These are phyloP conservation scores for Gracilaria domingensis DNA, from an alignment of 23 red algal genomes.

Conservation along the genomic window DNA sequence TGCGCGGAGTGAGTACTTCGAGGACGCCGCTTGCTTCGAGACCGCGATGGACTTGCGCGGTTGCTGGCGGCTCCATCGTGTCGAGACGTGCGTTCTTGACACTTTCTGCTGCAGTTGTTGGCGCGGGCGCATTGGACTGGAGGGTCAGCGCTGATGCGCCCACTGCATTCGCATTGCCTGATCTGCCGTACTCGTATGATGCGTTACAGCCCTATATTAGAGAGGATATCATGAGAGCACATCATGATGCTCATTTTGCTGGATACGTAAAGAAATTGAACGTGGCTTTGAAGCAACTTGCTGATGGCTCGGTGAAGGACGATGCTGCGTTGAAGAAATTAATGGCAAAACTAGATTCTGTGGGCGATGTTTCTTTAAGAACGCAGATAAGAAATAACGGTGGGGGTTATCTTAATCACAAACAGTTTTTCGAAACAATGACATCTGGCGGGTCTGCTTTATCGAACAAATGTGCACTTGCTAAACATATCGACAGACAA, in stretches of 20 bases:
- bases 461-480: slow-evolving; percentile 54
- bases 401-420: slow-evolving; percentile 93
- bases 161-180: slow-evolving; percentile 57
- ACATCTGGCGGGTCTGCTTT: slow-evolving; percentile 23
- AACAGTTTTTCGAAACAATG: slow-evolving; percentile 75
- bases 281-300: slow-evolving; percentile 34
- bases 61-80: background rate
- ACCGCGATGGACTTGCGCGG: background rate
- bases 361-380: slow-evolving; percentile 29
- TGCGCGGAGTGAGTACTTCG: background rate
- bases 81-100: slow-evolving; percentile 1
- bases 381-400: slow-evolving; percentile 80
- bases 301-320: background rate
- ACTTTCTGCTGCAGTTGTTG: background rate
- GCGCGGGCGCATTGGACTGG: background rate
- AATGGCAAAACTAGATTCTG: background rate
- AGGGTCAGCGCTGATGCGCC: background rate
- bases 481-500: slow-evolving; percentile 46
- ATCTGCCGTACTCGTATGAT: slow-evolving; percentile 90
- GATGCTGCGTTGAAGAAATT: slow-evolving; percentile 9
- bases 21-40: background rate
- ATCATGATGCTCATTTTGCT: slow-evolving; percentile 87
- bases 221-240: slow-evolving; percentile 77
- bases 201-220: slow-evolving; percentile 84
- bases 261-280: slow-evolving; percentile 91